phyloP scores from a whole-genome alignment of 2,329 filamentous ascomycete genomes.

The Elsinoe australis region DNA sequence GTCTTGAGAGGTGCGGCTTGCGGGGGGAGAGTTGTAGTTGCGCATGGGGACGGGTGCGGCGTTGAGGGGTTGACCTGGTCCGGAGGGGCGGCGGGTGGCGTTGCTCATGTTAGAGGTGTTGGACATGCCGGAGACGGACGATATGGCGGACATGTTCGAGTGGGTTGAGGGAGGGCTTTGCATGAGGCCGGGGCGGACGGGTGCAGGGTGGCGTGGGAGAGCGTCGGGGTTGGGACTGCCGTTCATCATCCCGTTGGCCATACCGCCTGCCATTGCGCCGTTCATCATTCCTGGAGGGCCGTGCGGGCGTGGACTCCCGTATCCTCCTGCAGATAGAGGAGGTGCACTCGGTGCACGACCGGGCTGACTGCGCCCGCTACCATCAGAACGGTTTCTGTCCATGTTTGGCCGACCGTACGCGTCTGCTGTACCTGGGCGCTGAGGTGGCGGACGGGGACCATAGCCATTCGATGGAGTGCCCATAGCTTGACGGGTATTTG shows the following conservation, averaged over 20 bases:
- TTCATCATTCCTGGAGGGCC: conserved; percentile 20
- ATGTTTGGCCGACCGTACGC: conserved; percentile 11
- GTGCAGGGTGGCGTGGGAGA: conserved; percentile 48
- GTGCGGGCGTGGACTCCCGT: background rate
- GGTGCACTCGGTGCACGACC: conserved; percentile 19
- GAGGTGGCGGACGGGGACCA: conserved; percentile 3
- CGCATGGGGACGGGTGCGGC: background rate
- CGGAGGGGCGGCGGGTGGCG: background rate
- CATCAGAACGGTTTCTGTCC: conserved; percentile 3
- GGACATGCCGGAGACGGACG: no score
- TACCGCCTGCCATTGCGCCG: conserved; percentile 12
- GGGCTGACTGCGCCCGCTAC: conserved; percentile 2
- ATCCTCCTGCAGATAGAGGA: background rate
- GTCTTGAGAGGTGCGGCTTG: conserved; percentile 23
- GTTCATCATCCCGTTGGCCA: conserved; percentile 7
- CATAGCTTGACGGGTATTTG: conserved; percentile 1
- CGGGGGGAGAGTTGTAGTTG: conserved; percentile 20
- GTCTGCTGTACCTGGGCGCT: conserved; percentile 11
- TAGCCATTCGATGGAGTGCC: background rate
- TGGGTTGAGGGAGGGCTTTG: conserved; percentile 20
- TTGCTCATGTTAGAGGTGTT: no score
- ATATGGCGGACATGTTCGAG: background rate
- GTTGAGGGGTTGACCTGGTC: conserved; percentile 27
- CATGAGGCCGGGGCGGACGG: conserved; percentile 47
- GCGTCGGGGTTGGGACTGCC: conserved; percentile 42